phyloP scores from a whole-genome alignment of 1,284 basidiomycete species.

The Tausonia pullulans region DNA sequence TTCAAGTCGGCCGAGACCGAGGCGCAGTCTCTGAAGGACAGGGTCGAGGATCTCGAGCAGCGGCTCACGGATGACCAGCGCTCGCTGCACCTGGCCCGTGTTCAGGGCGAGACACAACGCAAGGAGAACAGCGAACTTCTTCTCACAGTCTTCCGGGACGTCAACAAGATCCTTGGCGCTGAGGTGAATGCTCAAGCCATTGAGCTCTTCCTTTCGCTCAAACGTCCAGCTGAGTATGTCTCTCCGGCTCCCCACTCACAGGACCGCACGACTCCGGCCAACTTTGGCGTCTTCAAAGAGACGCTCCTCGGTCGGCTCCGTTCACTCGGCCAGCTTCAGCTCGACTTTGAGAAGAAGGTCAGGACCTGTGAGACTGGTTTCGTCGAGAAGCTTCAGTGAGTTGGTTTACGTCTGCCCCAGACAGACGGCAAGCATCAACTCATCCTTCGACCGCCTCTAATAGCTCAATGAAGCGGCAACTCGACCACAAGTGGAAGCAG shows the following conservation, averaged over 20 bases:
- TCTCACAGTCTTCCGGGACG: conserved; percentile 84
- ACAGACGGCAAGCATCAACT: neutral
- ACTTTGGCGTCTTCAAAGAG: conserved; percentile 89
- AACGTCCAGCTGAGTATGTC: conserved; percentile 22
- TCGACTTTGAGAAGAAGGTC: conserved; percentile 72
- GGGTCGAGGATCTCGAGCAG: conserved; percentile 63
- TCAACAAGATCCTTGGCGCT: conserved; percentile 84
- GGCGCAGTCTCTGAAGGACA: conserved; percentile 44
- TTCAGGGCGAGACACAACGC: conserved; percentile 74
- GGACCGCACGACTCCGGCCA: conserved; percentile 42
- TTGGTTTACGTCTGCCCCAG: conserved; percentile 10
- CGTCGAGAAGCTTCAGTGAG: conserved; percentile 50
- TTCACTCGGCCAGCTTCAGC: conserved; percentile 66
- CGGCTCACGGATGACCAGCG: conserved; percentile 75
- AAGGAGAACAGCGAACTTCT: conserved; percentile 86
- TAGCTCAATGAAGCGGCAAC: conserved; percentile 68
- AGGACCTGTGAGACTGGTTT: conserved; percentile 69
- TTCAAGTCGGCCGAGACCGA: conserved; percentile 58
- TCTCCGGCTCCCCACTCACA: conserved; percentile 21
- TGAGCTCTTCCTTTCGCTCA: conserved; percentile 6
- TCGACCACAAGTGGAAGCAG: conserved; percentile 80
- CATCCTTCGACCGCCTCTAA: neutral
- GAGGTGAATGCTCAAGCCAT: conserved; percentile 48
- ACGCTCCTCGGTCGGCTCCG: conserved; percentile 81
- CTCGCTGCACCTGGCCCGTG: conserved; percentile 56